These are phyloP conservation scores for Cyberlindnera americana DNA, from an alignment of 805 yeast species.

Conservation along the genomic window DNA sequence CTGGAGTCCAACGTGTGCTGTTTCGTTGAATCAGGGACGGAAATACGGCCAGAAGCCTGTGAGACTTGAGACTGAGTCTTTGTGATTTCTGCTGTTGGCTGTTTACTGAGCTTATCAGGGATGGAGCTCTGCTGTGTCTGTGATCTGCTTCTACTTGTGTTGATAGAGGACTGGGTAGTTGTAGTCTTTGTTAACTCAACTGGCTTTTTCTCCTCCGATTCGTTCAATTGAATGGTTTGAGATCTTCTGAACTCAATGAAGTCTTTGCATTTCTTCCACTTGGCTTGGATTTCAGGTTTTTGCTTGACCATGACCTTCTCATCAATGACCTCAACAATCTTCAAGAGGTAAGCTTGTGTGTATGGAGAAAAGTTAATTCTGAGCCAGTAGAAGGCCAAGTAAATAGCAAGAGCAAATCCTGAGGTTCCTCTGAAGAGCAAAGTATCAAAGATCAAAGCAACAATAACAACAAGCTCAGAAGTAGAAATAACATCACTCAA, in stretches of 20 bases:
- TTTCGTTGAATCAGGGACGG: slow-evolving; percentile 1
- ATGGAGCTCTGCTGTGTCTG: too few species aligned
- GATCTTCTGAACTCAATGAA: slow-evolving; percentile 40
- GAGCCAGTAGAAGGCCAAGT: slow-evolving; percentile 64
- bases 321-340: slow-evolving; percentile 29
- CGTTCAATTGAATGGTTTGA: slow-evolving; percentile 29
- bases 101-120: background rate
- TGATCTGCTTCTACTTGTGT: too few species aligned
- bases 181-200: too few species aligned
- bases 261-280: slow-evolving; percentile 38
- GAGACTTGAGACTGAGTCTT: background rate
- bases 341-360: slow-evolving; percentile 33
- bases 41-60: slow-evolving; percentile 7
- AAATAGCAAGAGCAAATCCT: slow-evolving; percentile 62
- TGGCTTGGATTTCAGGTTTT: slow-evolving; percentile 24
- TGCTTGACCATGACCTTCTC: slow-evolving; percentile 32
- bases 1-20: slow-evolving; percentile 10
- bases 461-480: slow-evolving; percentile 54
- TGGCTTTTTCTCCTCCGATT: too few species aligned
- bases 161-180: too few species aligned
- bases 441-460: slow-evolving; percentile 56
- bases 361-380: slow-evolving; percentile 53
- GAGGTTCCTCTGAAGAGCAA: slow-evolving; percentile 59
- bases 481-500: slow-evolving; percentile 51
- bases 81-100: background rate